These are phyloP conservation scores for Tulasnella sp. DNA, from an alignment of 768 basidiomycete genomes.

Conservation along the genomic window DNA sequence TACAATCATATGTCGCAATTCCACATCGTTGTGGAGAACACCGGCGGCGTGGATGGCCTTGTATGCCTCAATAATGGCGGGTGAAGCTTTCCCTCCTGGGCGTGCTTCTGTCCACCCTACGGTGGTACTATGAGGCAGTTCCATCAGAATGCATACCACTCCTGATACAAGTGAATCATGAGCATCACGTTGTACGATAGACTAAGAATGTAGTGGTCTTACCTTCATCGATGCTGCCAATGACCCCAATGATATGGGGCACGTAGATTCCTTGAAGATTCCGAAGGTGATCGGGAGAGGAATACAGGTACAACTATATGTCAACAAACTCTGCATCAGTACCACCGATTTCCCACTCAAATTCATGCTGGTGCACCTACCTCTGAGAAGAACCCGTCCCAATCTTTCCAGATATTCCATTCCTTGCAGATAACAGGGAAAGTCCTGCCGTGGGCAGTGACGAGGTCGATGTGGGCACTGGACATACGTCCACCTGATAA, in stretches of 20 bases:
- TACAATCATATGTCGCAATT: constrained; percentile 10
- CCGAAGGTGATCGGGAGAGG: background rate
- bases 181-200: too few relatives aligned
- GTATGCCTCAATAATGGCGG: background rate
- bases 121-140: background rate
- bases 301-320: background rate
- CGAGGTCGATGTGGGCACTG: too few relatives aligned
- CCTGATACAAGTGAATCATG: too few relatives aligned
- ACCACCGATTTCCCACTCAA: too few relatives aligned
- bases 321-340: background rate
- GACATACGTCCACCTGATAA: too few relatives aligned
- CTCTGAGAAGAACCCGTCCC: constrained; percentile 6
- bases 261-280: constrained; percentile 2
- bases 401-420: constrained; percentile 6
- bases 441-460: too few relatives aligned
- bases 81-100: constrained; percentile 1
- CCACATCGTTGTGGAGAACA: constrained; percentile 12
- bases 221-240: background rate
- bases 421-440: too few relatives aligned
- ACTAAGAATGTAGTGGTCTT: too few relatives aligned
- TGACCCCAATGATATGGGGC: background rate
- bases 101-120: constrained; percentile 6
- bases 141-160: constrained; percentile 7
- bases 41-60: background rate
- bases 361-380: background rate